A percentile compares a stretch with the other conserved stretches of the same genome.
These are phyloP conservation scores for Backusella australiensis DNA, from an alignment of 192 early-diverging fungal genomes.

Conservation along the genomic window DNA sequence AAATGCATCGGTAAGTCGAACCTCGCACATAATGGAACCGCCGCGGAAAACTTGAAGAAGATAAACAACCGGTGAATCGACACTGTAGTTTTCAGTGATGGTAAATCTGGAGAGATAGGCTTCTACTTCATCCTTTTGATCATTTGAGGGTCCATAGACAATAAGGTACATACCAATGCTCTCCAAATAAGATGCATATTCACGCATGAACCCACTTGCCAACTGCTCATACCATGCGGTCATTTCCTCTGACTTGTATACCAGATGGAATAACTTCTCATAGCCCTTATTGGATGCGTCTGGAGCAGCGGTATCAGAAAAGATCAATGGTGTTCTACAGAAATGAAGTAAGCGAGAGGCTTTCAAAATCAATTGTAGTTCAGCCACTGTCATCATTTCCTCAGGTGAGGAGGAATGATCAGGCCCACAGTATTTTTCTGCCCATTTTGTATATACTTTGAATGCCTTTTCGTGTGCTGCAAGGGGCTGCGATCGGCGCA, in stretches of 20 bases:
- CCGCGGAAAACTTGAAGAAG: conserved; percentile 52
- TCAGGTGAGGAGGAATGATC: not conserved
- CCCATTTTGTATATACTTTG: conserved; percentile 58
- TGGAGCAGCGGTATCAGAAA: conserved; percentile 39
- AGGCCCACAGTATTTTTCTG: conserved; percentile 41
- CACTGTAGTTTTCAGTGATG: conserved; percentile 37
- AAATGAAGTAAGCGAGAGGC: conserved; percentile 58
- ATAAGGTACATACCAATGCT: conserved; percentile 59
- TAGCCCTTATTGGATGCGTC: not conserved
- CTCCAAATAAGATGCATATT: conserved; percentile 54
- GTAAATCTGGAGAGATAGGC: conserved; percentile 47
- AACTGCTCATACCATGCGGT: conserved; percentile 45
- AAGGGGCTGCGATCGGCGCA: conserved; percentile 43
- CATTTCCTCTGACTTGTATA: conserved; percentile 26
- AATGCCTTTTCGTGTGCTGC: conserved; percentile 55
- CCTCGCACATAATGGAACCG: conserved; percentile 60
- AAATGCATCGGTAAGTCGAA: conserved; percentile 53
- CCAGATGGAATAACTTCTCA: conserved; percentile 11
- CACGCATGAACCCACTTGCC: conserved; percentile 49
- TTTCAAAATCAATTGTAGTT: conserved; percentile 50
- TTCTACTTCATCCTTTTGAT: conserved; percentile 25
- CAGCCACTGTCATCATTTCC: conserved; percentile 47
- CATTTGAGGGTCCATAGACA: conserved; percentile 48
- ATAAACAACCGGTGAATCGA: conserved; percentile 47
- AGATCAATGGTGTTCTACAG: conserved; percentile 52